These are phyloP conservation scores for Ceratobasidium sp. DNA, from an alignment of 1,284 basidiomycete species.

Conservation along the genomic window DNA sequence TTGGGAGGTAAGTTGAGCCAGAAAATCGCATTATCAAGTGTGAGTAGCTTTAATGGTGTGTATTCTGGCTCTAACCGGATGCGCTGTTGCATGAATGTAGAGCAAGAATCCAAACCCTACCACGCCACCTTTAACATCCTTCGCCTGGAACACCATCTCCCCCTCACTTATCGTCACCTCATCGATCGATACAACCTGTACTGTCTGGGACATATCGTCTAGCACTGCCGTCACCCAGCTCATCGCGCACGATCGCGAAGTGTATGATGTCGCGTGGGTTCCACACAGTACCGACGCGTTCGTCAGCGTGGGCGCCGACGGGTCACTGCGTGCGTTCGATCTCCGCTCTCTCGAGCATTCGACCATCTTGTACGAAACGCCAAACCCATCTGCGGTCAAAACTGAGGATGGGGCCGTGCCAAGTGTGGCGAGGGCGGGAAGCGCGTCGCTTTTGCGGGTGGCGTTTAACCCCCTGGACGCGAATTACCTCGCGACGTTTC, in stretches of 20 bases:
- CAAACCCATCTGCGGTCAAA: conserved; percentile 53
- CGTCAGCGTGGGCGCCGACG: conserved; percentile 98
- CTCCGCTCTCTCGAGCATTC: conserved; percentile 96
- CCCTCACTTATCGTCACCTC: conserved; percentile 92
- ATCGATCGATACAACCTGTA: conserved; percentile 96
- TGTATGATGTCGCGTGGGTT: conserved; percentile 98
- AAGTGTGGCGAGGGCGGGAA: conserved; percentile 62
- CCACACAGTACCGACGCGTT: conserved; percentile 98
- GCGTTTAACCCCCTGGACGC: conserved; percentile 88
- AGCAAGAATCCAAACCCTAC: conserved; percentile 87
- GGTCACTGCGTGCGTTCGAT: conserved; percentile 96
- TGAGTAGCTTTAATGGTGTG: conserved; percentile 59
- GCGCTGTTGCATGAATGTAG: conserved; percentile 56
- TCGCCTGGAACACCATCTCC: conserved; percentile 93
- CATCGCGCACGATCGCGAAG: conserved; percentile 98
- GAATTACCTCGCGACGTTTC: conserved; percentile 94
- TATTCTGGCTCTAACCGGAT: conserved; percentile 2
- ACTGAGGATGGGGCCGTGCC: conserved; percentile 55
- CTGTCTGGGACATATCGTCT: conserved; percentile 97
- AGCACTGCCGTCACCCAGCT: conserved; percentile 96
- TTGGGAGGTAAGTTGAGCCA: conserved; percentile 61
- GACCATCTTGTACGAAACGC: conserved; percentile 97
- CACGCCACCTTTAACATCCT: conserved; percentile 90
- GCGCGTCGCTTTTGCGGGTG: conserved; percentile 83
- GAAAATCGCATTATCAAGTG: conserved; percentile 82